Evolutionary conservation across 495 filamentous ascomycete species (phyloP).

Genomic region (Annulohypoxylon stygium): DNA sequence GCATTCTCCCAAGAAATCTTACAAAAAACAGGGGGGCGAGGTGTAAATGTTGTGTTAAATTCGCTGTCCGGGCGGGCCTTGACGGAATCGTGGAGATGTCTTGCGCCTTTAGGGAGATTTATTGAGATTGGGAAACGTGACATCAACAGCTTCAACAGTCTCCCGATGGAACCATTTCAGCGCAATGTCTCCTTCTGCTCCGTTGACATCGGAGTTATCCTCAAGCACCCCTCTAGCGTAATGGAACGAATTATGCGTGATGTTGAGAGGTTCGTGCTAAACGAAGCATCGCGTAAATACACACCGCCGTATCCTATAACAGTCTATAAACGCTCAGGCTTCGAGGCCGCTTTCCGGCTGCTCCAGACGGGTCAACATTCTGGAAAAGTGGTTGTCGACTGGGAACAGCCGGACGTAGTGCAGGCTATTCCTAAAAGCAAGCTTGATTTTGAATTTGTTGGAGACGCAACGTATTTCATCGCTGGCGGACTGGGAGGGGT

Average conservation of each 20-base stretch:
- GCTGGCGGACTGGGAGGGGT: conserved; percentile 61
- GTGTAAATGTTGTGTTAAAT: conserved; percentile 66
- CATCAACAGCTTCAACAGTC: conserved; percentile 25
- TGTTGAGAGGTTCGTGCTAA: conserved; percentile 48
- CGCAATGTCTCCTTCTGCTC: conserved; percentile 58
- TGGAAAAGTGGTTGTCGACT: conserved; percentile 67
- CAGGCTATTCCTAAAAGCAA: not conserved
- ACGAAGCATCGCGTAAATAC: conserved; percentile 41
- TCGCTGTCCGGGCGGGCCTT: conserved; percentile 59
- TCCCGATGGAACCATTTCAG: conserved; percentile 53
- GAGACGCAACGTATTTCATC: conserved; percentile 60
- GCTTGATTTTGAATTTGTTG: not conserved
- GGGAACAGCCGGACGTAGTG: conserved; percentile 6
- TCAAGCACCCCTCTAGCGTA: not conserved
- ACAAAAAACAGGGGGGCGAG: conserved; percentile 58
- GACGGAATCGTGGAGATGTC: conserved; percentile 56
- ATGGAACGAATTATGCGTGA: conserved; percentile 37
- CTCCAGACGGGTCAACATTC: conserved; percentile 65
- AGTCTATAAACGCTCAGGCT: conserved; percentile 52
- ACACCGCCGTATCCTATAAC: conserved; percentile 47
- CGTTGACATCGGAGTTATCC: conserved; percentile 54
- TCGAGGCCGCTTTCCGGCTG: conserved; percentile 61
- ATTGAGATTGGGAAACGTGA: conserved; percentile 44
- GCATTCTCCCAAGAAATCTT: conserved; percentile 61
- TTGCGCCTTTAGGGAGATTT: conserved; percentile 61